These are phyloP conservation scores for Datisca glomerata DNA, from an alignment of 306 rosid species.

Conservation along the genomic window DNA sequence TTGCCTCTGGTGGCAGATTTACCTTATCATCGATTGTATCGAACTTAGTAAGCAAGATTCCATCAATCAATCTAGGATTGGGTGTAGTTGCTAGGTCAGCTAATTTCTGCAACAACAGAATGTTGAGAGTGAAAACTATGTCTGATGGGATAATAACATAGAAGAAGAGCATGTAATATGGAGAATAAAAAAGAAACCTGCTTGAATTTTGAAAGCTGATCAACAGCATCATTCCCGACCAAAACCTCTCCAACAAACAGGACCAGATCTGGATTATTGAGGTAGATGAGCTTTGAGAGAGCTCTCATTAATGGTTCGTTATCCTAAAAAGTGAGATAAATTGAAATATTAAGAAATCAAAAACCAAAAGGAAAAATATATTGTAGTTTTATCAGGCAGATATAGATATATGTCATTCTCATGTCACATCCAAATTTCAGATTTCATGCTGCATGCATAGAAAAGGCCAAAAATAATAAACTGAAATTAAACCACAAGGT, in stretches of 20 bases:
- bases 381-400: background rate
- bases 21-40: conserved; percentile 97
- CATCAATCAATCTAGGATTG: conserved; percentile 69
- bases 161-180: background rate
- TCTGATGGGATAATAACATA: no score
- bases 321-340: conserved; percentile 38
- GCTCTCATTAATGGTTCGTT: conserved; percentile 98
- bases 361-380: background rate
- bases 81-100: conserved; percentile 70
- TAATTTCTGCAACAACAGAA: conserved; percentile 53
- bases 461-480: no score
- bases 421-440: no score
- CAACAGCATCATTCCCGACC: conserved; percentile 97
- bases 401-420: no score
- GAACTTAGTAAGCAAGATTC: conserved; percentile 92
- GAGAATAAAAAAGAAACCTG: conserved; percentile 39
- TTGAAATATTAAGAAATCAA: background rate
- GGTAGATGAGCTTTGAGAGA: conserved; percentile 77
- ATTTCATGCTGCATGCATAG: no score
- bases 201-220: conserved; percentile 93
- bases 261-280: conserved; percentile 87
- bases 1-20: conserved; percentile 1
- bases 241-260: conserved; percentile 96
- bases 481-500: no score
- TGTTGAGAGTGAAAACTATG: no score